Evolutionary conservation across 2,329 filamentous ascomycete genomes (phyloP).

Genomic region (Ophiostoma populinum): DNA sequence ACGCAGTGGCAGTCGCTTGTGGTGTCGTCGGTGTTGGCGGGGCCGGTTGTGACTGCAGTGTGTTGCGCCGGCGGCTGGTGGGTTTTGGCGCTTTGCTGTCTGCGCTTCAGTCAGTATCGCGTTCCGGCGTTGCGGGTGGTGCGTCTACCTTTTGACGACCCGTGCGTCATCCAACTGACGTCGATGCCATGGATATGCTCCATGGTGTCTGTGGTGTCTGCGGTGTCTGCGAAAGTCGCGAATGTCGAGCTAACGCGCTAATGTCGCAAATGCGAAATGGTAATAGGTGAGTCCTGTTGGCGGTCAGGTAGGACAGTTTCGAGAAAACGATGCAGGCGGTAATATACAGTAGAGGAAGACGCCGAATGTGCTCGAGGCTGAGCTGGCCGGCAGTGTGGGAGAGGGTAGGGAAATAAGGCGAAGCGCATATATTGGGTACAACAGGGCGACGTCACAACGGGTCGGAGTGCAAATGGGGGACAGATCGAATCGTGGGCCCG

Average conservation of each 20-base stretch:
- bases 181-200: slow-evolving; percentile 70
- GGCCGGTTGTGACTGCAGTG: slow-evolving; percentile 12
- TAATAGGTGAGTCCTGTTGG: no score
- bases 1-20: no score
- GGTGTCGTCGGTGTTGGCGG: neutral
- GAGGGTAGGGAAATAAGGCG: slow-evolving; percentile 1
- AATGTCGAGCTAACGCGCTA: no score
- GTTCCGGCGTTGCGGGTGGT: no score
- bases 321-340: no score
- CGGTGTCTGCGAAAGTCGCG: no score
- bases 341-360: no score
- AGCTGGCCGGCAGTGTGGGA: neutral
- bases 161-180: slow-evolving; percentile 77
- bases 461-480: neutral
- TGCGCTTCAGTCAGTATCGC: no score
- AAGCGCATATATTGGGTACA: no score
- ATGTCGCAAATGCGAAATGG: no score
- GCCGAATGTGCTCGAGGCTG: neutral
- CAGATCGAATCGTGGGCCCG: neutral
- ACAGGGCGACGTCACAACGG: slow-evolving; percentile 7
- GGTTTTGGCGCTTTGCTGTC: slow-evolving; percentile 16
- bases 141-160: slow-evolving; percentile 67
- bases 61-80: slow-evolving; percentile 14
- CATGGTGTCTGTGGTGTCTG: slow-evolving; percentile 32
- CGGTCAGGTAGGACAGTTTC: no score